A percentile compares a stretch with the other conserved stretches of the same genome.
phyloP scores from a whole-genome alignment of 1,284 basidiomycete genomes.

The Ustilago lituana region DNA sequence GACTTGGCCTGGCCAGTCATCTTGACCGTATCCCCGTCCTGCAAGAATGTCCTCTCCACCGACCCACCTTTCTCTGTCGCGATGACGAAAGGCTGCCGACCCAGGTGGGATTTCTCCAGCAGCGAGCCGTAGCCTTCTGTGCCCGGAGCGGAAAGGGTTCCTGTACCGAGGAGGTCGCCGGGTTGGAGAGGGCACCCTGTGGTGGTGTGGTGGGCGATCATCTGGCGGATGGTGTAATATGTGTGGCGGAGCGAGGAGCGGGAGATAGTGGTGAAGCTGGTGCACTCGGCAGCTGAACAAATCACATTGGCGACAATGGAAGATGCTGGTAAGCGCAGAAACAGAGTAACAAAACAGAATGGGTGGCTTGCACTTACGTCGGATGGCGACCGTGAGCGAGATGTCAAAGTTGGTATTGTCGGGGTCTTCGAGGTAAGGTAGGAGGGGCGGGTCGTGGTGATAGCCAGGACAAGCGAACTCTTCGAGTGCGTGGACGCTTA shows the following conservation, averaged over 20 bases:
- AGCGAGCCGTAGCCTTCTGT: constrained; percentile 18
- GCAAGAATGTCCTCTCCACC: constrained; percentile 18
- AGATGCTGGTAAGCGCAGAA: neutral
- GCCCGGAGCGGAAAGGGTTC: constrained; percentile 35
- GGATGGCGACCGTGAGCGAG: constrained; percentile 20
- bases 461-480: constrained; percentile 21
- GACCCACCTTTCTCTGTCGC: neutral
- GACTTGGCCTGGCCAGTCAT: neutral
- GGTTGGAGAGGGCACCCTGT: constrained; percentile 34
- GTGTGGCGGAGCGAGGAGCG: constrained; percentile 25
- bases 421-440: constrained; percentile 31
- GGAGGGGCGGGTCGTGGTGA: constrained; percentile 26
- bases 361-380: neutral
- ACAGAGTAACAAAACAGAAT: neutral
- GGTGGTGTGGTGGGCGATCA: constrained; percentile 45
- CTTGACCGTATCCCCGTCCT: constrained; percentile 26
- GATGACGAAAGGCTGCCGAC: constrained; percentile 5
- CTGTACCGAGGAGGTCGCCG: constrained; percentile 38
- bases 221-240: constrained; percentile 43
- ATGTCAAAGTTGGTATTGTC: constrained; percentile 39
- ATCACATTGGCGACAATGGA: too few species aligned
- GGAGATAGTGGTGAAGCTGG: constrained; percentile 4
- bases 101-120: constrained; percentile 23
- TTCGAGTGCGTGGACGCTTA: constrained; percentile 36
- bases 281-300: neutral